phyloP scores from a whole-genome alignment of 1,139 yeast genomes.

The Kluyveromyces sp. region DNA sequence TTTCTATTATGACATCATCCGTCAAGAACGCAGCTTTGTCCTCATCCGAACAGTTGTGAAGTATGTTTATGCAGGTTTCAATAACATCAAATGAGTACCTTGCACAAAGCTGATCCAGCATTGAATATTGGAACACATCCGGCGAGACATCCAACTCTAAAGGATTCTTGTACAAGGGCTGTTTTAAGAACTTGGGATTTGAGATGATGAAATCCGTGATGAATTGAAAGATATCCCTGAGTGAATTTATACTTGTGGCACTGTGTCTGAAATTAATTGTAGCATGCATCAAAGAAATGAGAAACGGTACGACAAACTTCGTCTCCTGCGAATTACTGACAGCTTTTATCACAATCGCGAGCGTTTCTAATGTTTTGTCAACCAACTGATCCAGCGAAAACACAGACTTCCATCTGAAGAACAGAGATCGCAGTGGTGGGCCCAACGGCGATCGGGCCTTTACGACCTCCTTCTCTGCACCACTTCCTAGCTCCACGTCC shows the following conservation, averaged over 20 bases:
- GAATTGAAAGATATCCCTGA: slow-evolving; percentile 24
- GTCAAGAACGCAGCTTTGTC: slow-evolving; percentile 16
- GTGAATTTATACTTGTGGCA: slow-evolving; percentile 40
- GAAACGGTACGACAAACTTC: slow-evolving; percentile 42
- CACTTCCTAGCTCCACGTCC: slow-evolving; percentile 31
- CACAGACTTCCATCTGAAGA: slow-evolving; percentile 16
- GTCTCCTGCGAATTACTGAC: slow-evolving; percentile 25
- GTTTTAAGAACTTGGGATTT: slow-evolving; percentile 23
- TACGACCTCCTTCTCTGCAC: slow-evolving; percentile 13
- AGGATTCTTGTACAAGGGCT: slow-evolving; percentile 19
- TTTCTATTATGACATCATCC: slow-evolving; percentile 15
- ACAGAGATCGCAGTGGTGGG: slow-evolving; percentile 17
- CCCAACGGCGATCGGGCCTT: slow-evolving; percentile 23
- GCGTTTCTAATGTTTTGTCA: slow-evolving; percentile 34
- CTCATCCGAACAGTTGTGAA: slow-evolving; percentile 17
- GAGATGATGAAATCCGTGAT: slow-evolving; percentile 24
- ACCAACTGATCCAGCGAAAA: slow-evolving; percentile 24
- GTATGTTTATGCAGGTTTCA: slow-evolving; percentile 36
- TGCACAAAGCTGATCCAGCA: slow-evolving; percentile 45
- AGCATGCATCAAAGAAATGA: slow-evolving; percentile 47
- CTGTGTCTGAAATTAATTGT: slow-evolving; percentile 49
- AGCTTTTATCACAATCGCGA: slow-evolving; percentile 31
- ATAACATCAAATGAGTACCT: slow-evolving; percentile 49
- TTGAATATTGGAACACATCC: slow-evolving; percentile 30
- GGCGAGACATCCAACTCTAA: slow-evolving; percentile 21